Evolutionary conservation across 805 yeast species (phyloP).

Genomic region (Jamesozyma piceae): DNA sequence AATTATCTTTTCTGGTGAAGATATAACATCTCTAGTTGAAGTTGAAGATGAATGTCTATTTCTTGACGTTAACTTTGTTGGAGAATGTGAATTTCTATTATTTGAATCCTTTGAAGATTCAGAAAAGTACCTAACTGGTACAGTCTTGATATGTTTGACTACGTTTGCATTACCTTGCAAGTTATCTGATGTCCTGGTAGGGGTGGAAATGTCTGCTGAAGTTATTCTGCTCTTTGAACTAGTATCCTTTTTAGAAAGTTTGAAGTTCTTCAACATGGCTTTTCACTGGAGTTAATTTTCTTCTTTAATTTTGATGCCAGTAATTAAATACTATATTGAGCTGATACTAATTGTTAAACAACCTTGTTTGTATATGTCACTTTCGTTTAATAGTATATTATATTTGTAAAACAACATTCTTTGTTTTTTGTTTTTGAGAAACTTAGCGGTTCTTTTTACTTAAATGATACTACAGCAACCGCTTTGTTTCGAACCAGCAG

Average conservation of each 20-base stretch:
- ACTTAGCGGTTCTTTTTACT: no score
- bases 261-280: slow-evolving; percentile 25
- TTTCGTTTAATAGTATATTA: no score
- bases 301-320: neutral
- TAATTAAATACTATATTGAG: neutral
- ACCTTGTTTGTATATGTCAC: no score
- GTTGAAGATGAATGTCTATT: slow-evolving; percentile 4
- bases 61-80: slow-evolving; percentile 2
- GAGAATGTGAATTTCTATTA: slow-evolving; percentile 4
- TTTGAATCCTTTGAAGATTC: slow-evolving; percentile 7
- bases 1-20: slow-evolving; percentile 66
- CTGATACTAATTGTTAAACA: neutral
- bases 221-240: slow-evolving; percentile 25
- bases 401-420: no score
- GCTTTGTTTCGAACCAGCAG: no score
- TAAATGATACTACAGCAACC: no score
- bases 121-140: slow-evolving; percentile 15
- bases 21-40: slow-evolving; percentile 9
- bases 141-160: slow-evolving; percentile 20
- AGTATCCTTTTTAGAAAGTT: slow-evolving; percentile 23
- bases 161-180: slow-evolving; percentile 11
- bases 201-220: slow-evolving; percentile 31
- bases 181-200: slow-evolving; percentile 18
- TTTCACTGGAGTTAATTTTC: neutral
- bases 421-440: no score